Conservation (phyloP, 129 eudicot genomes). For the Apium graveolens region DNA sequence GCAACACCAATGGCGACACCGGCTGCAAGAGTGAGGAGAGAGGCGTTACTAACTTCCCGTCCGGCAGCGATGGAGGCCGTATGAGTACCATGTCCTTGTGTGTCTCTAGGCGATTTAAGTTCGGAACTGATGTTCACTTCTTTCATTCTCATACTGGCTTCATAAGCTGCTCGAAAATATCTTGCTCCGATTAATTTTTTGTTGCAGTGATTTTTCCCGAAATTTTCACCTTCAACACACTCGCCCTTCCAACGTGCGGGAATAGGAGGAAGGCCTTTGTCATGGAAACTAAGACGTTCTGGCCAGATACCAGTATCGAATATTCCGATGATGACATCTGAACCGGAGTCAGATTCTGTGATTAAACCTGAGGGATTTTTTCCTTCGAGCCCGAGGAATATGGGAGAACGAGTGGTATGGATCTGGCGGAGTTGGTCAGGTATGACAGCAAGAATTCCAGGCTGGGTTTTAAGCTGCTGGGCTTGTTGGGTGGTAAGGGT, state of each 20-base stretch:
- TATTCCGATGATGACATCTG: slow-evolving; percentile 61
- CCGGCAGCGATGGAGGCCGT: slow-evolving; percentile 88
- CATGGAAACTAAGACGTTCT: slow-evolving; percentile 66
- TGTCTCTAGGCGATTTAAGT: slow-evolving; percentile 49
- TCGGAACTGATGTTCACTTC: slow-evolving; percentile 8
- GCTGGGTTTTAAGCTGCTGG: slow-evolving; percentile 27
- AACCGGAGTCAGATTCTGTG: slow-evolving; percentile 63
- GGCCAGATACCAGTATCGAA: slow-evolving; percentile 91
- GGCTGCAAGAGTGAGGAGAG: slow-evolving; percentile 47
- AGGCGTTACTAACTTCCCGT: slow-evolving; percentile 45
- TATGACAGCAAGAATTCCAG: slow-evolving; percentile 41
- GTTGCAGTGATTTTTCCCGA: slow-evolving; percentile 46
- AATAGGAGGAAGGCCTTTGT: slow-evolving; percentile 56
- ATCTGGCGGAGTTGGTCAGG: slow-evolving; percentile 54
- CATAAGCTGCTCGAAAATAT: slow-evolving; percentile 41
- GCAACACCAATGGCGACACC: slow-evolving; percentile 74
- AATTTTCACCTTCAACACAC: slow-evolving; percentile 58
- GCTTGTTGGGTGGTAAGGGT: slow-evolving; percentile 54
- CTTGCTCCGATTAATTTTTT: slow-evolving; percentile 70
- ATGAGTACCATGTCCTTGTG: slow-evolving; percentile 83
- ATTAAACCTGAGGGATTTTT: slow-evolving; percentile 22
- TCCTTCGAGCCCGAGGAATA: slow-evolving; percentile 49
- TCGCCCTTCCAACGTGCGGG: slow-evolving; percentile 85
- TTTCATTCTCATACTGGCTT: slow-evolving; percentile 18
- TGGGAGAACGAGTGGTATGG: slow-evolving; percentile 65